phyloP scores from a whole-genome alignment of 2,329 filamentous ascomycete genomes.

The Chrysoporthe deuterocubensis region DNA sequence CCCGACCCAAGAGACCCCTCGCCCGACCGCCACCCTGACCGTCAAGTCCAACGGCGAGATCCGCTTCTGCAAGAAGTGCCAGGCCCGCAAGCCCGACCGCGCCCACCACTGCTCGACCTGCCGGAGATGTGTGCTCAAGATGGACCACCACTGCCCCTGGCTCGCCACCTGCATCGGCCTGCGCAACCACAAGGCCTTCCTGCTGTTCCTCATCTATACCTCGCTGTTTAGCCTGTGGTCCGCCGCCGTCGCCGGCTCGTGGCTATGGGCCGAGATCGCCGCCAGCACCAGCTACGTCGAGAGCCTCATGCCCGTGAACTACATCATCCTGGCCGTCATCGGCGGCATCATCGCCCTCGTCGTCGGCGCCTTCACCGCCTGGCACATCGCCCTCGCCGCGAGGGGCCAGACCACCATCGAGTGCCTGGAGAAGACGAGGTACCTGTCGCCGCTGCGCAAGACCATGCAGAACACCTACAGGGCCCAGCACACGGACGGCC shows the following conservation, averaged over 20 bases:
- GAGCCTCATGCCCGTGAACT: constrained; percentile 84
- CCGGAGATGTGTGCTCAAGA: constrained; percentile 92
- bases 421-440: constrained; percentile 92
- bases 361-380: constrained; percentile 83
- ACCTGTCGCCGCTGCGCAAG: constrained; percentile 78
- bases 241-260: constrained; percentile 76
- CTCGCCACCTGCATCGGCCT: constrained; percentile 93
- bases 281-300: constrained; percentile 73
- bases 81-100: constrained; percentile 90
- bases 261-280: constrained; percentile 85
- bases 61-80: constrained; percentile 97
- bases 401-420: constrained; percentile 93
- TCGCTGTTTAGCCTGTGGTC: constrained; percentile 82
- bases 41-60: constrained; percentile 88
- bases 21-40: constrained; percentile 75
- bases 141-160: constrained; percentile 99
- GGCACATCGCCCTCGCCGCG: constrained; percentile 84
- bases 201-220: constrained; percentile 90
- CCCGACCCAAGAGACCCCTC: constrained; percentile 69
- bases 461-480: constrained; percentile 68
- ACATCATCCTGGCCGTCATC: constrained; percentile 83
- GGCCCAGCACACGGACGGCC: constrained; percentile 56
- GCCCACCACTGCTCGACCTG: constrained; percentile 97
- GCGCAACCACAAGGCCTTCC: constrained; percentile 92
- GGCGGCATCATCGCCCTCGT: constrained; percentile 91